Conservation (phyloP, 768 basidiomycete species). For the Boletus rubescentipes region DNA sequence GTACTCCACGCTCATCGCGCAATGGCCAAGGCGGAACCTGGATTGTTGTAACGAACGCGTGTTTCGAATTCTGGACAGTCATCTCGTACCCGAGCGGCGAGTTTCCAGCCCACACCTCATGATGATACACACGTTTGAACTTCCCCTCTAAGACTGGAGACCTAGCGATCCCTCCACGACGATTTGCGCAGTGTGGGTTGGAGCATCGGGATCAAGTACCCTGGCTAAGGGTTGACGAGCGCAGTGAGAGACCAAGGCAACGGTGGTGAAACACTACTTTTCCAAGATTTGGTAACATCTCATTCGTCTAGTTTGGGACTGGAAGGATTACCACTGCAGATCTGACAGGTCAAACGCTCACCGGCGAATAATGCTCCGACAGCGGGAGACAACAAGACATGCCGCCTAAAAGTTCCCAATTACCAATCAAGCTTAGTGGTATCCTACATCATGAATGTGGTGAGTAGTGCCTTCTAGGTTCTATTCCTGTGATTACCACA, state of each 20-base stretch:
- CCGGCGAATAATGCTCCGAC: not conserved
- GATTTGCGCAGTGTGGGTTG: not conserved
- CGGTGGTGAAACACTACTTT: too few relatives aligned
- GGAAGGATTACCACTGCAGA: not conserved
- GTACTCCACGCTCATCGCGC: slow-evolving; percentile 1
- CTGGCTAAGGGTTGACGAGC: not conserved
- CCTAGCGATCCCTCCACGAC: not conserved
- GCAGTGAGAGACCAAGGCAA: not conserved
- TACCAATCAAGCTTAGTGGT: not conserved
- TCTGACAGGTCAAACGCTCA: not conserved
- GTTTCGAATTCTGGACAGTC: slow-evolving; percentile 11
- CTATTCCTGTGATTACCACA: not conserved
- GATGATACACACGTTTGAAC: not conserved
- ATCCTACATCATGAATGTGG: slow-evolving; percentile 6
- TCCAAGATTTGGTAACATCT: not conserved
- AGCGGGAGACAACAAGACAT: not conserved
- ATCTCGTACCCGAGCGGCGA: not conserved
- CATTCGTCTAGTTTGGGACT: not conserved
- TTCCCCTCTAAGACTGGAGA: not conserved
- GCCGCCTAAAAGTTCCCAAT: not conserved
- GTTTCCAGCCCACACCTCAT: not conserved
- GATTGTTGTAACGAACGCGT: slow-evolving; percentile 2
- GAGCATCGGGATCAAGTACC: not conserved
- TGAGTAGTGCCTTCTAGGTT: not conserved
- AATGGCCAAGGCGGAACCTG: not conserved